Conservation (phyloP, 345 rosid genomes). For the Theobroma cacao region DNA sequence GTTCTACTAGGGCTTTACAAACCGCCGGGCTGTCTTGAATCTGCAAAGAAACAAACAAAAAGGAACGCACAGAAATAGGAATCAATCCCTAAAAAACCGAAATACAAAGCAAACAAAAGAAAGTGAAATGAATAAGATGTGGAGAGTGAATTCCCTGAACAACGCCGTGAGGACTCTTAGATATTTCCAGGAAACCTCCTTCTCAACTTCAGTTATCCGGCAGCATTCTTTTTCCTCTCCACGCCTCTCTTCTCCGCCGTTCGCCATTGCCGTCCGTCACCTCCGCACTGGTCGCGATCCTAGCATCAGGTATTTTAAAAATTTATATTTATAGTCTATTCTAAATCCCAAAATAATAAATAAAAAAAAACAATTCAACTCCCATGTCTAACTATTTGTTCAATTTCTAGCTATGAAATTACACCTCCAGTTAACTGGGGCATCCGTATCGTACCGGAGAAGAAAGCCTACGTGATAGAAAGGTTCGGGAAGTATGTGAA, state of each 20-base stretch:
- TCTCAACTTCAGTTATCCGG: slow-evolving; percentile 19
- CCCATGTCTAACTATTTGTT: background rate
- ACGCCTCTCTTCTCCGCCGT: slow-evolving; percentile 21
- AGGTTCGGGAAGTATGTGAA: slow-evolving; percentile 80
- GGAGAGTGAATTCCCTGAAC: slow-evolving; percentile 20
- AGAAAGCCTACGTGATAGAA: slow-evolving; percentile 82
- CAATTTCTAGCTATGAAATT: slow-evolving; percentile 52
- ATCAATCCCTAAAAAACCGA: background rate
- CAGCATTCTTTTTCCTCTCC: slow-evolving; percentile 2
- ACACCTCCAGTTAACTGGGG: slow-evolving; percentile 91
- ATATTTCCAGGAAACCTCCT: slow-evolving; percentile 27
- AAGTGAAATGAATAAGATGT: slow-evolving; percentile 15
- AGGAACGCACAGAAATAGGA: background rate
- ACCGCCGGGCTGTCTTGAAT: background rate
- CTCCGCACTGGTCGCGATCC: slow-evolving; percentile 48
- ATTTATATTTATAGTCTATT: background rate
- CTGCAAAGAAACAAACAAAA: background rate
- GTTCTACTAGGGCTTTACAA: slow-evolving; percentile 31
- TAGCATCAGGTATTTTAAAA: slow-evolving; percentile 24
- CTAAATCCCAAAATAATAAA: background rate
- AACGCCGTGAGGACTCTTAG: slow-evolving; percentile 27
- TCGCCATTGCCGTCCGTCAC: slow-evolving; percentile 38
- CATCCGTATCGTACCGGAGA: slow-evolving; percentile 81
- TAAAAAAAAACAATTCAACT: no score
- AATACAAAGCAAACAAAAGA: background rate